Evolutionary conservation across 23 red algal genomes (phyloP).

Genomic region (Cyanidiococcus yangmingshanensis): DNA sequence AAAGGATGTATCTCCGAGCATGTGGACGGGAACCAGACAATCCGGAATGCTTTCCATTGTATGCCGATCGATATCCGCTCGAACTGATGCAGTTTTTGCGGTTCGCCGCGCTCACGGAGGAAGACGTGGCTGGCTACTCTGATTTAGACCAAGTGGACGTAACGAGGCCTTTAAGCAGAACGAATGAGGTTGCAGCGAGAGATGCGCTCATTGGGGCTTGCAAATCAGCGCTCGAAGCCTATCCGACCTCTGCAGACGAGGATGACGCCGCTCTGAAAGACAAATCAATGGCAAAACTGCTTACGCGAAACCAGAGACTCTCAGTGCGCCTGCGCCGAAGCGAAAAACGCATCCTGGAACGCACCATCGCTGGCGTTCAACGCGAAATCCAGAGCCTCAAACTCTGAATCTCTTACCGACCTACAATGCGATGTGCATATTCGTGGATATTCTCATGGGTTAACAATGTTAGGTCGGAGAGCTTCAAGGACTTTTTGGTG

Average conservation of each 20-base stretch:
- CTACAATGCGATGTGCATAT: conserved; percentile 12
- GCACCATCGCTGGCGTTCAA: conserved; percentile 64
- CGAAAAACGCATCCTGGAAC: conserved; percentile 85
- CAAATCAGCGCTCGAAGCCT: conserved; percentile 33
- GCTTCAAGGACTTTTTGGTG: conserved; percentile 22
- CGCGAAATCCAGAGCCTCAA: conserved; percentile 36
- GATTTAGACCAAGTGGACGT: conserved; percentile 60
- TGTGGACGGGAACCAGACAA: conserved; percentile 32
- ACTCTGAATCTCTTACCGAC: neutral
- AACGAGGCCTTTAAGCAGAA: conserved; percentile 43
- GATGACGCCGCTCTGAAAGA: conserved; percentile 57
- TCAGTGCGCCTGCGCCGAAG: conserved; percentile 68
- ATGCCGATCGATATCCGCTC: conserved; percentile 73
- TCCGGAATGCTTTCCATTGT: conserved; percentile 62
- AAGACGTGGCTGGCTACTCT: conserved; percentile 39
- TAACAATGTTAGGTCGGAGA: conserved; percentile 18
- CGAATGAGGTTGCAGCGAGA: conserved; percentile 57
- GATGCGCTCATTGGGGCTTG: conserved; percentile 48
- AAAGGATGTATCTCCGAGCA: conserved; percentile 35
- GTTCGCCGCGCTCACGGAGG: conserved; percentile 23
- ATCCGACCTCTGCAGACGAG: conserved; percentile 52
- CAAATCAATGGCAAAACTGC: conserved; percentile 46
- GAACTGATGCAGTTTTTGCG: conserved; percentile 87
- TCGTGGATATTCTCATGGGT: conserved; percentile 26
- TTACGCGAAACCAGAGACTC: conserved; percentile 54